phyloP scores from a whole-genome alignment of 805 yeast genomes.

The Nakazawaea pomicola region DNA sequence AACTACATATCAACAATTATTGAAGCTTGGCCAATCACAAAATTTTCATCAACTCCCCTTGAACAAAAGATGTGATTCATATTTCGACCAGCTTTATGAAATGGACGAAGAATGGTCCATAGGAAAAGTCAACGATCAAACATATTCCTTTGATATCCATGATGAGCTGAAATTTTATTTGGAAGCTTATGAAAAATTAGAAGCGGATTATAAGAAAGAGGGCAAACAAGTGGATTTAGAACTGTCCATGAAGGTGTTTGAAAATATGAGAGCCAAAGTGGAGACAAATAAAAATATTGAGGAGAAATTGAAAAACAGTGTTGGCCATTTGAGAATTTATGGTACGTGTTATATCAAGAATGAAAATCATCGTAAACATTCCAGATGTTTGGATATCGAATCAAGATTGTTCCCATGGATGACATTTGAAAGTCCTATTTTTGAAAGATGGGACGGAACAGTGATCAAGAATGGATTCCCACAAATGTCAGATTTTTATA shows the following conservation, averaged over 20 bases:
- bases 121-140: constrained; percentile 5
- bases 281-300: constrained; percentile 8
- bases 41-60: constrained; percentile 5
- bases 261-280: background rate
- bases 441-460: constrained; percentile 34
- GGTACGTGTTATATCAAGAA: constrained; percentile 35
- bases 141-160: constrained; percentile 10
- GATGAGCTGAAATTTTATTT: constrained; percentile 12
- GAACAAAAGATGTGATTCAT: constrained; percentile 8
- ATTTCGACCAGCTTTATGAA: constrained; percentile 11
- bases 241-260: constrained; percentile 11
- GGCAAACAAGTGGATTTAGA: constrained; percentile 9
- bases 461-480: constrained; percentile 23
- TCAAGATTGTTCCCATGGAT: constrained; percentile 36
- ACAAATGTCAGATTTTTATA: constrained; percentile 22
- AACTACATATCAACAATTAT: constrained; percentile 12
- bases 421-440: constrained; percentile 33
- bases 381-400: constrained; percentile 29
- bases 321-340: constrained; percentile 39
- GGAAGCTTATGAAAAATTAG: constrained; percentile 7
- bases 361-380: constrained; percentile 6
- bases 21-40: constrained; percentile 5
- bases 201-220: constrained; percentile 8
- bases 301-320: constrained; percentile 30
- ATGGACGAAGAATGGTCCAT: constrained; percentile 12